These are phyloP conservation scores for Pichia cabralensis DNA, from an alignment of 805 yeast species.

Conservation along the genomic window DNA sequence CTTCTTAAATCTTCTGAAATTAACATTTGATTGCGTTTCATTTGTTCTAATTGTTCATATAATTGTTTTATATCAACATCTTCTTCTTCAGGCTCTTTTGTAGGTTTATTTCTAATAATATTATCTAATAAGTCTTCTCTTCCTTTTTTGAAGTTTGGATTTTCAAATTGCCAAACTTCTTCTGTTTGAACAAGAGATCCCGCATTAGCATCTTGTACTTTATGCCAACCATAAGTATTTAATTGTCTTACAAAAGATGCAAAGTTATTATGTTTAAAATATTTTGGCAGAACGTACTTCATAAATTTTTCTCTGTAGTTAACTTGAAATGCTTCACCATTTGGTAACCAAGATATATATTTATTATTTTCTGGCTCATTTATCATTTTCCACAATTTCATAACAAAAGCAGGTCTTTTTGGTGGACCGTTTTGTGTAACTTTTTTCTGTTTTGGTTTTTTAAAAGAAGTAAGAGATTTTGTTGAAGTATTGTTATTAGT, in stretches of 20 bases:
- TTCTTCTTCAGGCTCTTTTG: slow-evolving; percentile 34
- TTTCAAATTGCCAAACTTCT: slow-evolving; percentile 83
- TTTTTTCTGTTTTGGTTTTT: slow-evolving; percentile 19
- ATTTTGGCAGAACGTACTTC: slow-evolving; percentile 75
- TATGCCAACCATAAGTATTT: slow-evolving; percentile 99
- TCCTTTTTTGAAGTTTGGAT: slow-evolving; percentile 66
- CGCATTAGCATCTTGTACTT: slow-evolving; percentile 82
- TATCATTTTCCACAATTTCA: slow-evolving; percentile 93
- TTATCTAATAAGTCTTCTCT: slow-evolving; percentile 78
- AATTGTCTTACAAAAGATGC: slow-evolving; percentile 93
- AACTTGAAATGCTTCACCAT: slow-evolving; percentile 81
- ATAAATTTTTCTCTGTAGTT: slow-evolving; percentile 77
- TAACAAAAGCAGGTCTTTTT: slow-evolving; percentile 86
- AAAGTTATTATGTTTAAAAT: slow-evolving; percentile 91
- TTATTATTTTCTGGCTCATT: slow-evolving; percentile 64
- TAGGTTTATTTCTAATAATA: slow-evolving; percentile 64
- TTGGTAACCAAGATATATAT: slow-evolving; percentile 74
- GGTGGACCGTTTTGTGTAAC: slow-evolving; percentile 15
- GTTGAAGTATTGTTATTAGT: neutral
- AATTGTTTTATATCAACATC: slow-evolving; percentile 40
- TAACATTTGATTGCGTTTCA: slow-evolving; percentile 68
- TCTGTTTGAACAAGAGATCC: slow-evolving; percentile 62
- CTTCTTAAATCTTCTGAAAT: slow-evolving; percentile 80
- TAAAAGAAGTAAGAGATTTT: slow-evolving; percentile 6
- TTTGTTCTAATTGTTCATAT: slow-evolving; percentile 60